Percentiles rank a stretch among this genome's conserved stretches.
Evolutionary conservation across 352 stramenopile species (phyloP).

Genomic region (Globisporangium megalacanthum): DNA sequence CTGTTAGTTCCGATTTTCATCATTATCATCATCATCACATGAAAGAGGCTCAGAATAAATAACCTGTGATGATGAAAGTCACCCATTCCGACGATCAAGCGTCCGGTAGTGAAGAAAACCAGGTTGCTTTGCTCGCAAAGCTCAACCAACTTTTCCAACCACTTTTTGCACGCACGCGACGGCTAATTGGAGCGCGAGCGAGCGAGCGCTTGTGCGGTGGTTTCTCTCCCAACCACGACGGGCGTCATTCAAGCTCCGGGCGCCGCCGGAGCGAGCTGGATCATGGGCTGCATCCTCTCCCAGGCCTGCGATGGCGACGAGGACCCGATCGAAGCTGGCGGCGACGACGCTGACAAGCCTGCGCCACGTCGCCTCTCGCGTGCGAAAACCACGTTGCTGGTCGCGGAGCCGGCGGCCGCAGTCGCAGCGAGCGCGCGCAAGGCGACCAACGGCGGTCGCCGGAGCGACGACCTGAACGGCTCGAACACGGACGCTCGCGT

Average conservation of each 20-base stretch:
- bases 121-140: not conserved
- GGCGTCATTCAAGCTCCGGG: not conserved
- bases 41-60: too few relatives aligned
- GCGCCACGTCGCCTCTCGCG: conserved; percentile 24
- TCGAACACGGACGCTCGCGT: conserved; percentile 12
- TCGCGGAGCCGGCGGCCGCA: conserved; percentile 14
- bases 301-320: conserved; percentile 15
- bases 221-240: not conserved
- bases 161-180: too few relatives aligned
- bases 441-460: not conserved
- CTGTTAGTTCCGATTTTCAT: too few relatives aligned
- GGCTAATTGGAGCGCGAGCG: not conserved
- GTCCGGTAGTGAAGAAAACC: too few relatives aligned
- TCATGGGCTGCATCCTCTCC: conserved; percentile 18
- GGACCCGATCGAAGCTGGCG: conserved; percentile 11
- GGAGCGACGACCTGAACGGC: conserved; percentile 7
- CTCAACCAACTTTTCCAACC: not conserved
- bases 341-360: conserved; percentile 8
- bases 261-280: not conserved
- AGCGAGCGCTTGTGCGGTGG: not conserved
- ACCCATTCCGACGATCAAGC: too few relatives aligned
- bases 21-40: too few relatives aligned
- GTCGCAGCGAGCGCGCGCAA: conserved; percentile 5
- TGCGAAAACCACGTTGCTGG: conserved; percentile 35
- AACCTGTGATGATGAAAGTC: too few relatives aligned